phyloP scores from a whole-genome alignment of 2,329 filamentous ascomycete species.

The Myriosclerotinia scirpicola region DNA sequence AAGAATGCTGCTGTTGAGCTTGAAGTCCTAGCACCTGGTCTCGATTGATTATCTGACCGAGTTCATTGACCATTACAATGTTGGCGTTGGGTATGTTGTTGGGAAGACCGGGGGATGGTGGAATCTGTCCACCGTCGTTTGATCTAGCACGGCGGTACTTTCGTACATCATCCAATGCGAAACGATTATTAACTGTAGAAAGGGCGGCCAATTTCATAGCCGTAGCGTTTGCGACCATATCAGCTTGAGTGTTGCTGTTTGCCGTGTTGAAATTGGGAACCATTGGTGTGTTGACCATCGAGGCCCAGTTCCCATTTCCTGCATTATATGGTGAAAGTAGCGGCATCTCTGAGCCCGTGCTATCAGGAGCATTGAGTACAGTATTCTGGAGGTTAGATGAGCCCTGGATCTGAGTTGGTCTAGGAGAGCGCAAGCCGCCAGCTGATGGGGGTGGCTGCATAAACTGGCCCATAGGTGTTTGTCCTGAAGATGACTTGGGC shows the following conservation, averaged over 20 bases:
- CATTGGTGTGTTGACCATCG: slow-evolving; percentile 98
- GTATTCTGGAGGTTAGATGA: slow-evolving; percentile 78
- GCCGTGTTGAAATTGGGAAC: slow-evolving; percentile 73
- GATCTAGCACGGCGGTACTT: slow-evolving; percentile 93
- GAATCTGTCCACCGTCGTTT: slow-evolving; percentile 70
- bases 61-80: slow-evolving; percentile 92
- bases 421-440: slow-evolving; percentile 71
- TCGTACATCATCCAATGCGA: slow-evolving; percentile 92
- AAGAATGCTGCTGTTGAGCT: slow-evolving; percentile 57
- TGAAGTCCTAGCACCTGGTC: slow-evolving; percentile 84
- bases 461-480: slow-evolving; percentile 91
- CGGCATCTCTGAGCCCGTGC: slow-evolving; percentile 68
- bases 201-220: slow-evolving; percentile 98
- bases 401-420: slow-evolving; percentile 60
- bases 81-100: slow-evolving; percentile 68
- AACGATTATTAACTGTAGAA: slow-evolving; percentile 97
- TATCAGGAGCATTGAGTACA: slow-evolving; percentile 72
- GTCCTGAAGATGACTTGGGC: slow-evolving; percentile 77
- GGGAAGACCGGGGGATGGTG: slow-evolving; percentile 66
- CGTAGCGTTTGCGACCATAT: slow-evolving; percentile 98
- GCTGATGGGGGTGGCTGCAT: slow-evolving; percentile 76
- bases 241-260: slow-evolving; percentile 66
- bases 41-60: slow-evolving; percentile 80
- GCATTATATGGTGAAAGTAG: slow-evolving; percentile 81
- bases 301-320: slow-evolving; percentile 92